phyloP scores from a whole-genome alignment of 768 basidiomycete species.

The Dentipellis sp. region DNA sequence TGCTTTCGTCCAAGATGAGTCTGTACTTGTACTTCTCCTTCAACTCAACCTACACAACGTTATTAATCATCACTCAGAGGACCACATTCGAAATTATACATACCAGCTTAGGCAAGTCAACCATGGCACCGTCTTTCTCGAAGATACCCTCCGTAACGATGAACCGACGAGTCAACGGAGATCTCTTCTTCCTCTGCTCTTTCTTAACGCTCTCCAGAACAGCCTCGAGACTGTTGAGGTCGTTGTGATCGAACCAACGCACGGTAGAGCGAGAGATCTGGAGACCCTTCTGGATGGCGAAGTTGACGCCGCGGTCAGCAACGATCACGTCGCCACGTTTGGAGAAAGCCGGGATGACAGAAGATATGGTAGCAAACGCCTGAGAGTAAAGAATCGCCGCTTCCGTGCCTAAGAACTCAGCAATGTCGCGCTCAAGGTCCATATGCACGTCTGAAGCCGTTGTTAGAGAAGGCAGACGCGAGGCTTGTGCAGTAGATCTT shows the following conservation, averaged over 20 bases:
- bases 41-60: constrained; percentile 63
- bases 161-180: constrained; percentile 80
- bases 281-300: constrained; percentile 92
- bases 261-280: constrained; percentile 88
- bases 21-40: constrained; percentile 96
- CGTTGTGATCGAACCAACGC: constrained; percentile 95
- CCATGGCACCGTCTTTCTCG: constrained; percentile 88
- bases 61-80: neutral
- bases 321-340: constrained; percentile 97
- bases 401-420: constrained; percentile 86
- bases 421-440: constrained; percentile 79
- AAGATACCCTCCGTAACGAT: constrained; percentile 97
- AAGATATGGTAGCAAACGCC: constrained; percentile 84
- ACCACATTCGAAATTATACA: constrained; percentile 21
- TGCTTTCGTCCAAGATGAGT: constrained; percentile 86
- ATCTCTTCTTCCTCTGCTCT: constrained; percentile 77
- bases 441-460: constrained; percentile 76
- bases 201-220: constrained; percentile 78
- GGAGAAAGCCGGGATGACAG: constrained; percentile 95
- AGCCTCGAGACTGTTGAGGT: constrained; percentile 83
- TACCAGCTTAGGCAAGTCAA: constrained; percentile 87
- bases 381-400: constrained; percentile 89
- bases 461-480: neutral
- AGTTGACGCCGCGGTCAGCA: constrained; percentile 94
- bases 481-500: constrained; percentile 18